Percentiles rank a stretch among this genome's conserved stretches.
These are phyloP conservation scores for Sporobolomyces phaffii DNA, from an alignment of 768 basidiomycete species.

Conservation along the genomic window DNA sequence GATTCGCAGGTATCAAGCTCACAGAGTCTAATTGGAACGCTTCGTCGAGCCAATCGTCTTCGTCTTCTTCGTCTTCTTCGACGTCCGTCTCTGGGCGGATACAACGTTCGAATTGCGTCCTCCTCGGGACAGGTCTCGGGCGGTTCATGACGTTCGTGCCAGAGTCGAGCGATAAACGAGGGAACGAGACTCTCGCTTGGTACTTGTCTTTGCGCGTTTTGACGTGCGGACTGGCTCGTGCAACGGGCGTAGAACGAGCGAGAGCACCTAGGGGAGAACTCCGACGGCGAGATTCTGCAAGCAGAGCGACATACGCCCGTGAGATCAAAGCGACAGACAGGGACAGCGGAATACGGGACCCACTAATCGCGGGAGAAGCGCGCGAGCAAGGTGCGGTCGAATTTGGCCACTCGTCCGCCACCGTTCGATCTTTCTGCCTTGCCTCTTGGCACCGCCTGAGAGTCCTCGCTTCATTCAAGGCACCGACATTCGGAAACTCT, in stretches of 20 bases:
- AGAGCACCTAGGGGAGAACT: too few relatives aligned
- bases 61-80: neutral
- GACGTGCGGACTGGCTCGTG: too few relatives aligned
- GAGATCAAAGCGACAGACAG: too few relatives aligned
- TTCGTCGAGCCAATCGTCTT: neutral
- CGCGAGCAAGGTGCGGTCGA: too few relatives aligned
- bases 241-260: too few relatives aligned
- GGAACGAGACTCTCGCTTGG: neutral
- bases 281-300: neutral
- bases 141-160: neutral
- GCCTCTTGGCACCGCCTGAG: neutral
- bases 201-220: neutral
- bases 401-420: too few relatives aligned
- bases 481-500: slow-evolving; percentile 5
- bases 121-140: neutral
- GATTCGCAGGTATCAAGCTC: too few relatives aligned
- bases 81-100: neutral
- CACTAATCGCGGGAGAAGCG: too few relatives aligned
- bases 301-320: too few relatives aligned
- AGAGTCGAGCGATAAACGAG: neutral
- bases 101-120: neutral
- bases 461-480: neutral
- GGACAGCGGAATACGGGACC: too few relatives aligned
- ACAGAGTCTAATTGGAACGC: too few relatives aligned
- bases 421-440: too few relatives aligned